These are phyloP conservation scores for Stagonosporopsis tanaceti DNA, from an alignment of 2,329 filamentous ascomycete species.

Conservation along the genomic window DNA sequence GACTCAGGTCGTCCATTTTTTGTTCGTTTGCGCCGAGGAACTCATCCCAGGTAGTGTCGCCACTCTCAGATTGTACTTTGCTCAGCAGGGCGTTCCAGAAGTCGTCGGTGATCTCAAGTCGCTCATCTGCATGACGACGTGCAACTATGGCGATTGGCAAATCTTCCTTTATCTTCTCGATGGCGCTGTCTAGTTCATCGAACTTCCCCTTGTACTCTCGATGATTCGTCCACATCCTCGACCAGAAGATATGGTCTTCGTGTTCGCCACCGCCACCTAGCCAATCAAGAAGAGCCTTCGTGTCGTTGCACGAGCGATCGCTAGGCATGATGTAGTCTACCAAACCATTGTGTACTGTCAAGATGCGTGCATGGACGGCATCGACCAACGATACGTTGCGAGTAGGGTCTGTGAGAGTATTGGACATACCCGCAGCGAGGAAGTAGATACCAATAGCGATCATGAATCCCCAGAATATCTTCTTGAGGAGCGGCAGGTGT, in stretches of 20 bases:
- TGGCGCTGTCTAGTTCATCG: conserved; percentile 21
- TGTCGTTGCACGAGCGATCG: conserved; percentile 10
- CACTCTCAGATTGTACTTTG: conserved; percentile 58
- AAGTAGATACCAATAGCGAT: not conserved
- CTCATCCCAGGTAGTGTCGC: conserved; percentile 58
- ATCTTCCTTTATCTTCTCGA: conserved; percentile 29
- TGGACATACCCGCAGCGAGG: conserved; percentile 4
- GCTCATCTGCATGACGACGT: conserved; percentile 61
- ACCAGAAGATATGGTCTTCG: conserved; percentile 29
- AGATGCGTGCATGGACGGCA: conserved; percentile 27
- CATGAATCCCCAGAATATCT: conserved; percentile 23
- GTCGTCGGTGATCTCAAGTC: conserved; percentile 63
- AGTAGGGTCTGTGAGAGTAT: conserved; percentile 8
- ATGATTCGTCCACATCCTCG: conserved; percentile 27
- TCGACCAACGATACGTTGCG: conserved; percentile 18
- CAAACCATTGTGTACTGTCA: conserved; percentile 23
- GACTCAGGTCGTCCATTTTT: conserved; percentile 41
- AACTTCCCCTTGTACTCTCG: conserved; percentile 20
- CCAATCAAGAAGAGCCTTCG: conserved; percentile 4
- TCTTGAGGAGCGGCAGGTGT: conserved; percentile 20
- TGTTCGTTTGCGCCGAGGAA: conserved; percentile 63
- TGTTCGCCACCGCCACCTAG: conserved; percentile 9
- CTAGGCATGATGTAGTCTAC: conserved; percentile 27
- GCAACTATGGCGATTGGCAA: conserved; percentile 68
- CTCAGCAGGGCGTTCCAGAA: conserved; percentile 72